Evolutionary conservation across 495 filamentous ascomycete species (phyloP), one percentile per base, ranked within the genome.

Genomic region (Hypoxylon cercidicola): DNA sequence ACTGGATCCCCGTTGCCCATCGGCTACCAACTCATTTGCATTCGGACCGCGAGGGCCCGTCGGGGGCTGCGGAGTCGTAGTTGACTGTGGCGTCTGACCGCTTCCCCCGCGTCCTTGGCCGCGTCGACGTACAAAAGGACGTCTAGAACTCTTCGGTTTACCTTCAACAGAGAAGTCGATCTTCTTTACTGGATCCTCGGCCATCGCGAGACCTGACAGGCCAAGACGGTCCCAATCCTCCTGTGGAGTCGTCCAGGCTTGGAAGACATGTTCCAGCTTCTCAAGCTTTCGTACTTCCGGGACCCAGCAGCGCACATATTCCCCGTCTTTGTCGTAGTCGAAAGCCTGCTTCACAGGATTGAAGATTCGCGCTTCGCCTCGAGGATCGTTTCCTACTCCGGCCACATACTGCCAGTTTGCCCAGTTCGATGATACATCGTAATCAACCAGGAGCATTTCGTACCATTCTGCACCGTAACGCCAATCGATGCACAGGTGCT

Each of bases 381-480:
- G 70, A 0, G 89, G 90, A 67, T 91, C 89, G 69, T 91, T 92
- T 18, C 90, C 90, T 0, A 92, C 88, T 6, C 90, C 89, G 0
- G 88, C 81, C 7, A 85, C 82, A 64, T 92, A 91, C 74, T 90
- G 88, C 90, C 89, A 93, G 66, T 90, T 91, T 35, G 86, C 86
- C 88, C 88, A 93, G 69, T 92, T 92, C 45, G 79, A 87, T 32
- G 81, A 82, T 10, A 89, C 77, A 62, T 93, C 90, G 71, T 92
- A 91, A 68, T 92, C 90, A 28, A 86, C 77, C 10, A 92, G 81
- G 55, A 87, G 68, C 61, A 79, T 81, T 70, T 92, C 90, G 70
- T 91, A 92, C 89, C 89, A 93, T 72, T 93, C 90, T 3, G 88
- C 89, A 4, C 90, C 90, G 20, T 90, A 76, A 7, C 88, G 81